These are phyloP conservation scores for Bathelium albidoporum DNA, from an alignment of 495 filamentous ascomycete genomes.

Conservation along the genomic window DNA sequence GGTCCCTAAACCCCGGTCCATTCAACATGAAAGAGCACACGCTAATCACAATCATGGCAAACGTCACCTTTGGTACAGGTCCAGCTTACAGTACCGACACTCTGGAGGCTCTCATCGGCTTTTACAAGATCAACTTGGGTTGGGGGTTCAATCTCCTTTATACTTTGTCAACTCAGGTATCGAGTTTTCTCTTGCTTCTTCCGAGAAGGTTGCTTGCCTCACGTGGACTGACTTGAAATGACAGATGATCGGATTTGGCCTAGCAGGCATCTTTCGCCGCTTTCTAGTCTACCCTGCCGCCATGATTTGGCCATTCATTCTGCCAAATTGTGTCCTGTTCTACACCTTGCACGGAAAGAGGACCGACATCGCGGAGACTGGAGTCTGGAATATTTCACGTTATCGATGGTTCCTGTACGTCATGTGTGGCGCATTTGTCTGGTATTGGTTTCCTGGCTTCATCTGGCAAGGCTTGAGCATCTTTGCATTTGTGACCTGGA, in stretches of 20 bases:
- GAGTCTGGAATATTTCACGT: constrained; percentile 63
- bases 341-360: constrained; percentile 74
- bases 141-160: constrained; percentile 42
- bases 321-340: constrained; percentile 82
- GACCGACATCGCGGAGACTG: constrained; percentile 62
- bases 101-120: background rate
- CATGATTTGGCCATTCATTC: constrained; percentile 90
- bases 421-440: constrained; percentile 33
- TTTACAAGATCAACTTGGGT: constrained; percentile 8
- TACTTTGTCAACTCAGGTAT: constrained; percentile 73
- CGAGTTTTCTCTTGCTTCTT: background rate
- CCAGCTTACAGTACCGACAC: constrained; percentile 6
- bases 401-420: constrained; percentile 67
- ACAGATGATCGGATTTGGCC: constrained; percentile 57
- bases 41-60: constrained; percentile 10
- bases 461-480: constrained; percentile 79
- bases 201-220: background rate
- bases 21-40: constrained; percentile 19
- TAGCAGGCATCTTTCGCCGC: constrained; percentile 64
- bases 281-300: constrained; percentile 77
- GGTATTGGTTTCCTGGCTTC: constrained; percentile 85
- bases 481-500: constrained; percentile 88
- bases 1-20: constrained; percentile 22
- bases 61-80: constrained; percentile 6
- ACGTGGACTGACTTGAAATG: background rate